Base-by-base conservation (phyloP, 202 grass and related monocot species). In the Zoysia matrella region DNA sequence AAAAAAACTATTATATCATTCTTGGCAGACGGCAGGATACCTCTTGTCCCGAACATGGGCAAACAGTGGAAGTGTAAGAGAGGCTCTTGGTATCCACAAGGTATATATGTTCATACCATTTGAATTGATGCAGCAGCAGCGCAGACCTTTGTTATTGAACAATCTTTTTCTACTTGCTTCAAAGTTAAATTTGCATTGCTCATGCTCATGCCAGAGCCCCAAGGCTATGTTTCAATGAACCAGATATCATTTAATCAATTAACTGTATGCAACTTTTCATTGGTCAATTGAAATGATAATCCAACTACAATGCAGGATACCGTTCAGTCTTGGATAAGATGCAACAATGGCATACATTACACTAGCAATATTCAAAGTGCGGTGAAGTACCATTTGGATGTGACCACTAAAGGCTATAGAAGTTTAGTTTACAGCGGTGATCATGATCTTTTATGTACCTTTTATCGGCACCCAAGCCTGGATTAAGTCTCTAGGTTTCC, bases 371-470 rank as follows among this genome's bases (percentile, higher is more conserved):
- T 97, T 46, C 2, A 1, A 4, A 92, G 82, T 67, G 3, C 77
- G 3, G 52, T 97, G 18, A 43, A 70, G 30, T 85, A 89, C 76
- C 91, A 97, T 92, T 52, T 90, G 13, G 78, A 83, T 1, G 5
- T 94, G 18, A 94, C 92, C 47, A 90, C 13, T 13, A 90, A 77
- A 80, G 91, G 87, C 11, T 97, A 94, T 58, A 79, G 76, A 60
- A 75, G 81, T 56, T 52, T 93, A 14, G 22, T 86, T 22, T 90
- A 91, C 74, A 97, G 78, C 15, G 89, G 89, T 0, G 92, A 94
- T 49, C 92, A 91, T 30, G 92, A 94, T 15, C 11, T 82, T 75
- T 4, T n/a, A 18, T 6, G 0, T 91, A 58, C 75, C 89, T 54
- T 73, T 49, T 67, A 12, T 91, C 8, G 81, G 77, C 45, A 94